phyloP scores from a whole-genome alignment of 1,284 basidiomycete species.

The Austropuccinia psidii region DNA sequence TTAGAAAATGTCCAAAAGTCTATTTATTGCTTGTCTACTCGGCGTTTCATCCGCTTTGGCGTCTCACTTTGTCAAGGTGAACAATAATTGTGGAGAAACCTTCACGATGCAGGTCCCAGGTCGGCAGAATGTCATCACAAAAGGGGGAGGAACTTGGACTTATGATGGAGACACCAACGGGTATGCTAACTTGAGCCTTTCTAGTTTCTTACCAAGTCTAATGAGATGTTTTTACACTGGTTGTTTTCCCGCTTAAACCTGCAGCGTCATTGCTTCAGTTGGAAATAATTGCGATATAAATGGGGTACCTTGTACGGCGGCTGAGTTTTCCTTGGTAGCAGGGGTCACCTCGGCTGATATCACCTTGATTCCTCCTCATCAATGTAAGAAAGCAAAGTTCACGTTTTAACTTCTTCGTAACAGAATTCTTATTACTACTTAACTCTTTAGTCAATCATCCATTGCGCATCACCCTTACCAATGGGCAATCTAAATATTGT shows the following conservation, averaged over 20 bases:
- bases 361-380: conserved; percentile 3
- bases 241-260: not conserved
- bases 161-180: conserved; percentile 9
- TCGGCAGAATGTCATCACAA: not conserved
- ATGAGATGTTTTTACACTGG: too few species aligned
- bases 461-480: not conserved
- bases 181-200: not conserved
- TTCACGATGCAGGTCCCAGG: conserved; percentile 8
- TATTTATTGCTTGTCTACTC: too few species aligned
- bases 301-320: not conserved
- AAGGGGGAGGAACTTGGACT: not conserved
- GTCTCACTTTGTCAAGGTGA: not conserved
- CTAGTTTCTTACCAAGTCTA: not conserved
- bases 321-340: not conserved
- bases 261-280: too few species aligned
- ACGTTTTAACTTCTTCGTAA: too few species aligned
- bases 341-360: conserved; percentile 3
- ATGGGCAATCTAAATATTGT: not conserved
- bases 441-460: not conserved
- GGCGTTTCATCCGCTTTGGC: too few species aligned
- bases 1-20: too few species aligned
- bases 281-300: conserved; percentile 4
- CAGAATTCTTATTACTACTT: too few species aligned
- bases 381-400: too few species aligned
- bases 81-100: not conserved